A percentile compares a stretch with the other conserved stretches of the same genome.
Evolutionary conservation across 2,329 filamentous ascomycete genomes (phyloP).

Genomic region (Colletotrichum sublineola): DNA sequence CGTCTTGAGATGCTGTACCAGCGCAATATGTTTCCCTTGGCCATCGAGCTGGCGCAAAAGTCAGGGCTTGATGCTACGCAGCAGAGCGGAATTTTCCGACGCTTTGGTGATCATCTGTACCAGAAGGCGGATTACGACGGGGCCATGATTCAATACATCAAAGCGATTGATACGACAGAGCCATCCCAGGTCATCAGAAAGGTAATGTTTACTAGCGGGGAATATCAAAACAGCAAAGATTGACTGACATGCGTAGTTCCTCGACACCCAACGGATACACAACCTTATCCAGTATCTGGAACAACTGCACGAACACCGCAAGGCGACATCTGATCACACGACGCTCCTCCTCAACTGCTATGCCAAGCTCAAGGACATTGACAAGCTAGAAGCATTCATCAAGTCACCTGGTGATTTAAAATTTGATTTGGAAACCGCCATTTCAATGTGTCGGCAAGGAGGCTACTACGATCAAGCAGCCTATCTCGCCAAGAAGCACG

Average conservation of each 20-base stretch:
- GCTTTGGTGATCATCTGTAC: conserved; percentile 94
- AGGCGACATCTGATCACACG: conserved; percentile 94
- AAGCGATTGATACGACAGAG: conserved; percentile 95
- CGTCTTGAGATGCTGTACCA: conserved; percentile 95
- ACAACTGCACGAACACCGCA: conserved; percentile 93
- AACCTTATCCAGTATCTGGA: conserved; percentile 98
- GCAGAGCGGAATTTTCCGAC: conserved; percentile 92
- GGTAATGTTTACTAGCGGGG: conserved; percentile 57
- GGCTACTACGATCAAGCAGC: conserved; percentile 98
- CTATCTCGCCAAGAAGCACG: conserved; percentile 93
- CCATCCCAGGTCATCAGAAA: conserved; percentile 97
- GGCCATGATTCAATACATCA: conserved; percentile 98
- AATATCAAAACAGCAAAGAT: conserved; percentile 15
- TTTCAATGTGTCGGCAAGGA: conserved; percentile 96
- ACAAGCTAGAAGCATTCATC: conserved; percentile 96
- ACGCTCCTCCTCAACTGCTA: conserved; percentile 97
- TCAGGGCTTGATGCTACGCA: conserved; percentile 83
- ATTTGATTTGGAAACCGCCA: conserved; percentile 97
- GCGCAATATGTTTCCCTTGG: conserved; percentile 90
- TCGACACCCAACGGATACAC: conserved; percentile 97
- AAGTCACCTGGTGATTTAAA: conserved; percentile 94
- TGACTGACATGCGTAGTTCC: conserved; percentile 70
- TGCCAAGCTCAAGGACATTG: conserved; percentile 96
- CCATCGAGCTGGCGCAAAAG: conserved; percentile 93
- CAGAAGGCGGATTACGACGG: conserved; percentile 96